These are phyloP conservation scores for Lachancea mirantina DNA, from an alignment of 805 yeast species.

Conservation along the genomic window DNA sequence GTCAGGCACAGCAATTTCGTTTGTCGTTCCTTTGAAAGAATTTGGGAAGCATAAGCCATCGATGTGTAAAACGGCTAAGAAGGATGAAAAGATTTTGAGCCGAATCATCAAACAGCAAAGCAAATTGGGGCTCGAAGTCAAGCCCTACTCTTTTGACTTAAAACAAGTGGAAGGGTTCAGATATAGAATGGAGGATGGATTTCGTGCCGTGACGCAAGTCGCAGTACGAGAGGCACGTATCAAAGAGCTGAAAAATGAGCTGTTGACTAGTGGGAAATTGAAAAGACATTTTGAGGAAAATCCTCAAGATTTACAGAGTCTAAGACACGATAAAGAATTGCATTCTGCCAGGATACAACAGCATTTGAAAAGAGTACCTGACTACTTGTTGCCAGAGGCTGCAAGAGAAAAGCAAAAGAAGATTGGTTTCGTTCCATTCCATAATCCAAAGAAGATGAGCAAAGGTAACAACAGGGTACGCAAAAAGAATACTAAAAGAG, in stretches of 20 bases:
- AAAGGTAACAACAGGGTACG: conserved; percentile 36
- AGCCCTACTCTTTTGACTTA: conserved; percentile 87
- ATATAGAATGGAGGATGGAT: conserved; percentile 94
- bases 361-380: conserved; percentile 88
- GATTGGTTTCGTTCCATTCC: conserved; percentile 70
- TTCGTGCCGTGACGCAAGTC: conserved; percentile 84
- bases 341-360: conserved; percentile 76
- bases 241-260: conserved; percentile 79
- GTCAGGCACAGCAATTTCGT: conserved; percentile 89
- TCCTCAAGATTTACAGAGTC: conserved; percentile 82
- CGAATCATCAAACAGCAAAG: conserved; percentile 72
- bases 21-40: conserved; percentile 75
- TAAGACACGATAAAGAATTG: conserved; percentile 87
- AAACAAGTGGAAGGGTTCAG: conserved; percentile 92
- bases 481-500: conserved; percentile 34
- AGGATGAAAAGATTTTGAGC: conserved; percentile 78
- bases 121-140: conserved; percentile 63
- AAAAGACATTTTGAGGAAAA: conserved; percentile 95
- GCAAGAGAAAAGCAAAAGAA: conserved; percentile 51
- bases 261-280: conserved; percentile 80
- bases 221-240: conserved; percentile 91
- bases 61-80: conserved; percentile 56
- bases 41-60: conserved; percentile 88
- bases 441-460: conserved; percentile 35
- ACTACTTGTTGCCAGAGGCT: conserved; percentile 76